A percentile compares a stretch with the other conserved stretches of the same genome.
phyloP scores from a whole-genome alignment of 148 eudicot genomes.

The Selenicereus undatus region DNA sequence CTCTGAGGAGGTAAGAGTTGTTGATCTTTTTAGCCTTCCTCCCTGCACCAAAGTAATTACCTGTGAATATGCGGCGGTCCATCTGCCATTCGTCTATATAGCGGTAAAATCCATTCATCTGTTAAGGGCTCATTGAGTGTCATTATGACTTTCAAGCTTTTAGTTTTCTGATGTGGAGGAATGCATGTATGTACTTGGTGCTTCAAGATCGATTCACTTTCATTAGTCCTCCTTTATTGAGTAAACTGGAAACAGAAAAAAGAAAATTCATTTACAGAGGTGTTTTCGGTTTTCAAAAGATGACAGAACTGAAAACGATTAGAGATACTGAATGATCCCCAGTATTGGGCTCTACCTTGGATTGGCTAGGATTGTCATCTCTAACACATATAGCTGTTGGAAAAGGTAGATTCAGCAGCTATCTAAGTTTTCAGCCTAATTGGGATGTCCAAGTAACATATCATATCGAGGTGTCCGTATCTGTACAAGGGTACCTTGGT shows the following conservation, averaged over 20 bases:
- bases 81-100: not conserved
- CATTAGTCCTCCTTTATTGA: not conserved
- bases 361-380: no score
- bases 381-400: not conserved
- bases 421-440: not conserved
- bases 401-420: not conserved
- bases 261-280: not conserved
- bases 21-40: conserved; percentile 2
- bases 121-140: not conserved
- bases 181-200: not conserved
- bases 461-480: not conserved
- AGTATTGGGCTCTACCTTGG: no score
- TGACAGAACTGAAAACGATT: not conserved
- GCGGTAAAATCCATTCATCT: no score
- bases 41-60: not conserved
- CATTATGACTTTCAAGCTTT: not conserved
- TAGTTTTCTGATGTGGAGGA: no score
- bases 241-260: not conserved
- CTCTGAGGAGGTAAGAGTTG: conserved; percentile 41
- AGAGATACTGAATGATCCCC: not conserved
- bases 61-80: not conserved
- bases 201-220: not conserved
- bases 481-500: no score
- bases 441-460: not conserved
- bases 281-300: no score